Percentiles rank a stretch among this genome's conserved stretches.
Evolutionary conservation across 768 basidiomycete species (phyloP).

Genomic region (Boletus insuetus): DNA sequence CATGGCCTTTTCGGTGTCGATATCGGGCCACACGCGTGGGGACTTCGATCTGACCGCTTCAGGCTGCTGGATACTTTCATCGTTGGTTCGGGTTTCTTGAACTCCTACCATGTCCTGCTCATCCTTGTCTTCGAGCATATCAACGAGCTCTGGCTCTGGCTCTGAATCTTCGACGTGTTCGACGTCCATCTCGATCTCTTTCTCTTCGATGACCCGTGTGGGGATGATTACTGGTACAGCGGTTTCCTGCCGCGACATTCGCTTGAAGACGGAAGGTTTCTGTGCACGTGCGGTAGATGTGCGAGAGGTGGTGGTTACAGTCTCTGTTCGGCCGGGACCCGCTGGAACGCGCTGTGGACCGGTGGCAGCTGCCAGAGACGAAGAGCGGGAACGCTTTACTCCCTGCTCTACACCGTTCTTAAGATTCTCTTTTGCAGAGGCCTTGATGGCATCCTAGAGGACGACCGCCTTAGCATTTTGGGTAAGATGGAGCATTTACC

Average conservation of each 20-base stretch:
- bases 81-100: conserved; percentile 38
- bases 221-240: conserved; percentile 42
- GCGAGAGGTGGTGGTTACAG: conserved; percentile 42
- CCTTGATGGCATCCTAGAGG: conserved; percentile 40
- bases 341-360: conserved; percentile 68
- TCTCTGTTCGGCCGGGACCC: conserved; percentile 53
- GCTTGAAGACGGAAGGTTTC: conserved; percentile 38
- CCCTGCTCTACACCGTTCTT: conserved; percentile 58
- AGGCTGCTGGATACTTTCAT: conserved; percentile 44
- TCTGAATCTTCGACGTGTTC: conserved; percentile 38
- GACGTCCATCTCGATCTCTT: conserved; percentile 64
- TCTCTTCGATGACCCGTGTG: conserved; percentile 40
- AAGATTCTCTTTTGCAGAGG: conserved; percentile 49
- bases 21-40: conserved; percentile 70
- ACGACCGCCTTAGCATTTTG: conserved; percentile 5
- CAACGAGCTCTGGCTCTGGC: conserved; percentile 39
- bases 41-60: conserved; percentile 38
- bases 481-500: neutral
- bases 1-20: conserved; percentile 57
- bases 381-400: conserved; percentile 57
- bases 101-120: conserved; percentile 64
- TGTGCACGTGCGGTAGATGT: conserved; percentile 20
- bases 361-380: conserved; percentile 62
- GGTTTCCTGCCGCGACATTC: conserved; percentile 41
- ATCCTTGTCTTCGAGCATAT: conserved; percentile 50